Base-by-base conservation (phyloP, 2,329 filamentous ascomycete species). In the Eutypella sp. region DNA sequence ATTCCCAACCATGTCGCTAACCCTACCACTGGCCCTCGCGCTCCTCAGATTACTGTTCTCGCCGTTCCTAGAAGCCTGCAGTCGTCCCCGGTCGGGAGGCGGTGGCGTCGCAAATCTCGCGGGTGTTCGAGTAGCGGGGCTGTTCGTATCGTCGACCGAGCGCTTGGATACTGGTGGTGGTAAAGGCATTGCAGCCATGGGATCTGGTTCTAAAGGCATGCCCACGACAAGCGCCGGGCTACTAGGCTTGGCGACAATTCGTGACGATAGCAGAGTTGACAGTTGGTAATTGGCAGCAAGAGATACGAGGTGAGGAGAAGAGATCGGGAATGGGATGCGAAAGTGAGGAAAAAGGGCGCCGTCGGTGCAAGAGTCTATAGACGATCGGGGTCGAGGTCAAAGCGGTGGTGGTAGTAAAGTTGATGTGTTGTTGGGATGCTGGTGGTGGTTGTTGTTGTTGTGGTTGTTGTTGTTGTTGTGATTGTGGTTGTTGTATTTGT, bases 71-170 rank as follows among this genome's bases (percentile, higher is more conserved):
- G 66, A 71, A 19, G 65, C 59, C 50, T 75, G 72, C 24, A 73
- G 50, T 41, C 66, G 67, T 37, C 61, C 67, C 48, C 69, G 67
- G 48, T 73, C 73, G 44, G 67, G 68, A 24, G 70, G 67, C 15
- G 70, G 72, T 38, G 74, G 72, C 33, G 73, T 75, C 33, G 67
- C 61, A 47, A 67, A 64, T 48, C 69, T 68, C 44, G 60, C 58
- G 25, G 70, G 62, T 40, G 60, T 63, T 40, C 59, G 59, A 37
- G 57, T 48, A 34, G 65, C 54, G 34, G 67, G 58, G 62, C 65
- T 56, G 49, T 58, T 55, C 45, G 63, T 54, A 55, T 72, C 57
- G 55, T 60, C 41, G 47, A 58, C 57, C 44, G 62, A 41, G 56
- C 62, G 58, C 56, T 65, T 64, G 41, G 58, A 47, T 39, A 39